Evolutionary conservation across 2,329 filamentous ascomycete species (phyloP), one percentile per base, ranked within the genome.

Genomic region (Penicillium sumatraense): DNA sequence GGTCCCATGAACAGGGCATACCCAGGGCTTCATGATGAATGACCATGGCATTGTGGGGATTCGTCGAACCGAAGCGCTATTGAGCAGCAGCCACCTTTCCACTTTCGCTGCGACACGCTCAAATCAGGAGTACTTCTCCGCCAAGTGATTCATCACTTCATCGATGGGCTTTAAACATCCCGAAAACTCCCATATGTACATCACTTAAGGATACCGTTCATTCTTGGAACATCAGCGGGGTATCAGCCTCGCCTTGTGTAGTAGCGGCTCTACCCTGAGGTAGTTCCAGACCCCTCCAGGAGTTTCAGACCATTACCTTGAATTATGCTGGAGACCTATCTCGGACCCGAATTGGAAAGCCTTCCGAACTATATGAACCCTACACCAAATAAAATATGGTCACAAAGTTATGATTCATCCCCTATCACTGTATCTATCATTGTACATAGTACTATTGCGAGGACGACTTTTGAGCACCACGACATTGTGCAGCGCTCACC

Each of bases 401-500:
- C n/a, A n/a, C n/a, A n/a, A n/a, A n/a, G n/a, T n/a, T n/a, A n/a
- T n/a, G n/a, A n/a, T n/a, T n/a, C n/a, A n/a, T n/a, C n/a, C n/a
- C n/a, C n/a, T n/a, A n/a, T n/a, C n/a, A n/a, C n/a, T n/a, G n/a
- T n/a, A n/a, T n/a, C n/a, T n/a, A n/a, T n/a, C n/a, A n/a, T n/a
- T n/a, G n/a, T n/a, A n/a, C n/a, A n/a, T n/a, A n/a, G n/a, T n/a
- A n/a, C n/a, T n/a, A n/a, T n/a, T 27, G 5, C 5, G 26, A 10
- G 26, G 5, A 27, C 26, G 29, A 33, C 6, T 33, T 14, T 33
- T 5, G 2, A 44, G 46, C 23, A 44, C 31, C 21, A 49, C 46
- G 52, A 54, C 52, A 50, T 54, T 18, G 13, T 49, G 26, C 36
- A 48, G 20, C 26, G 23, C 35, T 49, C 31, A 26, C 41, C 24